Conservation (phyloP, 768 basidiomycete genomes). For the Pulveroboletus sp. region DNA sequence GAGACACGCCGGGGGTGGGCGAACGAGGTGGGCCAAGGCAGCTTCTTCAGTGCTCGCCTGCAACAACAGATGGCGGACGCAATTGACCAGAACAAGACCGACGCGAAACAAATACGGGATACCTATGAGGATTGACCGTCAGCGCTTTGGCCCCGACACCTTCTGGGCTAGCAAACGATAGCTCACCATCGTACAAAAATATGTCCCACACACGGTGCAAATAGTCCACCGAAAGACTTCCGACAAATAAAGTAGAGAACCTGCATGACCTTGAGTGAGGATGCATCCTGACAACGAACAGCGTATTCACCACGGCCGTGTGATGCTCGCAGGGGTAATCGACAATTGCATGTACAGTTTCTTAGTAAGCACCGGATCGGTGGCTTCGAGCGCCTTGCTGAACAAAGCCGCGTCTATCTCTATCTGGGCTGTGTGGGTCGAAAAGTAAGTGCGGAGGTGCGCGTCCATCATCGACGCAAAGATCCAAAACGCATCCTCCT, state of each 20-base stretch:
- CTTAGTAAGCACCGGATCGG: conserved; percentile 57
- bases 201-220: conserved; percentile 79
- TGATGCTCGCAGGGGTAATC: conserved; percentile 53
- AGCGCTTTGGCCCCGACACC: not conserved
- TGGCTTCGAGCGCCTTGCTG: conserved; percentile 60
- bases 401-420: conserved; percentile 77
- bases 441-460: conserved; percentile 76
- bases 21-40: conserved; percentile 46
- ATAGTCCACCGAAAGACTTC: conserved; percentile 58
- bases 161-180: not conserved
- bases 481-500: conserved; percentile 91
- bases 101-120: conserved; percentile 72
- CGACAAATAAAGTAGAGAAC: conserved; percentile 72
- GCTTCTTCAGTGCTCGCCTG: conserved; percentile 45
- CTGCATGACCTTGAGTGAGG: conserved; percentile 32
- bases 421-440: conserved; percentile 53
- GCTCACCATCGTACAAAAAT: conserved; percentile 73
- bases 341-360: conserved; percentile 64
- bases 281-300: not conserved
- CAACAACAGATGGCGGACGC: conserved; percentile 56
- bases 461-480: conserved; percentile 84
- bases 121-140: conserved; percentile 40
- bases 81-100: conserved; percentile 59
- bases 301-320: conserved; percentile 54
- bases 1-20: conserved; percentile 49